phyloP scores from a whole-genome alignment of 2,329 filamentous ascomycete species.

The Cercospora nicotianae region DNA sequence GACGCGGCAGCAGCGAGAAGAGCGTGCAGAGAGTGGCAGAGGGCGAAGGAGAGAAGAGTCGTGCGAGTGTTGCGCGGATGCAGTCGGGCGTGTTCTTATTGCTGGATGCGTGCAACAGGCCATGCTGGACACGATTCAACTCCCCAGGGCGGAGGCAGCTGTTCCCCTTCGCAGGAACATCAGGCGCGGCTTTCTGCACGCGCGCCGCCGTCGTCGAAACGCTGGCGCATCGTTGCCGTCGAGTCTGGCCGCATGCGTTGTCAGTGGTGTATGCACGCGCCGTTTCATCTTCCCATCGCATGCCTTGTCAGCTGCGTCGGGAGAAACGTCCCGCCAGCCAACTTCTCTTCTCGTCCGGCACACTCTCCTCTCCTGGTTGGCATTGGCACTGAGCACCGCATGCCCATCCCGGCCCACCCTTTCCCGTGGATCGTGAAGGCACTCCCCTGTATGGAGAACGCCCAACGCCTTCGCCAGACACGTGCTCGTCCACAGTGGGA shows the following conservation, averaged over 20 bases:
- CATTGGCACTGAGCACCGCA: neutral
- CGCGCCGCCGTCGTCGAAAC: neutral
- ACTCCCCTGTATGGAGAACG: neutral
- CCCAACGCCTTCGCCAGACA: neutral
- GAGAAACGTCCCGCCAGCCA: neutral
- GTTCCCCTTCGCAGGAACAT: neutral
- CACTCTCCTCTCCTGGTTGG: neutral
- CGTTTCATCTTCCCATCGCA: conserved; percentile 2
- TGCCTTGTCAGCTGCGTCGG: neutral
- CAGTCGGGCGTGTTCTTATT: neutral
- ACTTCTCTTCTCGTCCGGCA: neutral
- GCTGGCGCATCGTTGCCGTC: neutral
- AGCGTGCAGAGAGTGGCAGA: neutral
- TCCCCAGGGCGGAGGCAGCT: neutral
- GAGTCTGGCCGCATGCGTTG: neutral
- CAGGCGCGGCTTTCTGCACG: neutral
- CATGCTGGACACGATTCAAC: neutral
- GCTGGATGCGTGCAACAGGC: neutral
- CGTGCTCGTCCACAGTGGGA: neutral
- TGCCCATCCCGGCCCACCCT: neutral
- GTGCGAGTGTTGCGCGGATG: neutral
- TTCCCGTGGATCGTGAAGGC: neutral
- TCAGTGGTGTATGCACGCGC: neutral
- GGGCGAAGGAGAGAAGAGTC: neutral
- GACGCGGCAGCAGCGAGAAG: neutral